These are phyloP conservation scores for Trypanosoma caninum DNA, from an alignment of 208 protist species.

Conservation along the genomic window DNA sequence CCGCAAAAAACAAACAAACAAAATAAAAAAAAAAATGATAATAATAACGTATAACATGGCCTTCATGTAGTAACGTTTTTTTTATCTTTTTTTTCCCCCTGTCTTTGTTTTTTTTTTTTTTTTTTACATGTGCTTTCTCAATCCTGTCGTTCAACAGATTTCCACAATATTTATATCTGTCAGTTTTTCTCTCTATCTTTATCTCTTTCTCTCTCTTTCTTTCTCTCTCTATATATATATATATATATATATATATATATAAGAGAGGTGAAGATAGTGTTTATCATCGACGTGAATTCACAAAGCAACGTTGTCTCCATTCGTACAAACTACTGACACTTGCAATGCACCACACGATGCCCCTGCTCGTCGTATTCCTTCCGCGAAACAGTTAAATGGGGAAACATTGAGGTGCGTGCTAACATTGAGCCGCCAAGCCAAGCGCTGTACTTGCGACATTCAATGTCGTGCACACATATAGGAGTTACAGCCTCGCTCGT, in stretches of 20 bases:
- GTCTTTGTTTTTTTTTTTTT: background rate
- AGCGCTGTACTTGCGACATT: conserved; percentile 70
- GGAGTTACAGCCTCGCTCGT: conserved; percentile 78
- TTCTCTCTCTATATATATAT: background rate
- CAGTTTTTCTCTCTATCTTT: background rate
- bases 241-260: background rate
- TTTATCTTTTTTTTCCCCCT: background rate
- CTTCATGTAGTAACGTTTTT: background rate
- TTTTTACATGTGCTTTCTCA: too few species aligned
- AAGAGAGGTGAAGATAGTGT: too few species aligned
- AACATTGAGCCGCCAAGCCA: conserved; percentile 86
- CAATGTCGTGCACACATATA: conserved; percentile 69
- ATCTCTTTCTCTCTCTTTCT: background rate
- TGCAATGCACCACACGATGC: conserved; percentile 83
- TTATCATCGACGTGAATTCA: too few species aligned
- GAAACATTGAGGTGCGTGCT: conserved; percentile 82
- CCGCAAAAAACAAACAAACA: background rate
- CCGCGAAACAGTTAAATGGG: conserved; percentile 73
- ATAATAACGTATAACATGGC: too few species aligned
- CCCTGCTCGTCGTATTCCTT: conserved; percentile 89
- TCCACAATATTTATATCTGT: too few species aligned
- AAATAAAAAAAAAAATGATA: conserved; percentile 10
- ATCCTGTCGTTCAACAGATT: too few species aligned
- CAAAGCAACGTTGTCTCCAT: too few species aligned
- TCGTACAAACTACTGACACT: conserved; percentile 59